These are phyloP conservation scores for Tephrocybe sp. DNA, from an alignment of 768 basidiomycete genomes.

Conservation along the genomic window DNA sequence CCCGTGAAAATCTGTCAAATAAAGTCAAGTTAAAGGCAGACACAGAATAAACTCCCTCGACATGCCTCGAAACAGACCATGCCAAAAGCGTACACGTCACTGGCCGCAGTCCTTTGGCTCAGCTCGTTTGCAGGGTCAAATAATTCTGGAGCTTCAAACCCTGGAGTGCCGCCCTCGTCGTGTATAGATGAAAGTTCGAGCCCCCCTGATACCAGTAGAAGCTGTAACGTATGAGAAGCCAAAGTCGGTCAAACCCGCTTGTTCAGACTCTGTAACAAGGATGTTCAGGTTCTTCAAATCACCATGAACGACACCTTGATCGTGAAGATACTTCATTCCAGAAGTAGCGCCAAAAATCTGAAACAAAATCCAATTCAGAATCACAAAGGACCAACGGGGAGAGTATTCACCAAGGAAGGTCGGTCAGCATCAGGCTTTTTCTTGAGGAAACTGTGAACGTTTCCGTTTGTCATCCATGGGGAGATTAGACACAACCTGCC, in stretches of 20 bases:
- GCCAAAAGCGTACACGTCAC: slow-evolving; percentile 19
- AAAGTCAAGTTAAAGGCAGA: neutral
- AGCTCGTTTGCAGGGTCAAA: slow-evolving; percentile 21
- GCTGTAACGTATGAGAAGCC: slow-evolving; percentile 33
- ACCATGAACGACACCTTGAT: slow-evolving; percentile 38
- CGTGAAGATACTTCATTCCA: slow-evolving; percentile 34
- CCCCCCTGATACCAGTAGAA: slow-evolving; percentile 11
- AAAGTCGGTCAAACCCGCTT: slow-evolving; percentile 49
- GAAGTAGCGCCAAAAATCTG: slow-evolving; percentile 28
- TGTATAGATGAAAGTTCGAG: slow-evolving; percentile 12
- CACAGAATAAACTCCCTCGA: neutral
- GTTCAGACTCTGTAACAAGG: slow-evolving; percentile 12
- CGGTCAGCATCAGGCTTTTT: slow-evolving; percentile 10
- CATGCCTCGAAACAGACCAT: slow-evolving; percentile 18
- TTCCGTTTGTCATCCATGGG: slow-evolving; percentile 36
- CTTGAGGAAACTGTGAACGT: slow-evolving; percentile 22
- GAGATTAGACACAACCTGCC: slow-evolving; percentile 30
- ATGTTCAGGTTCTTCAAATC: slow-evolving; percentile 39
- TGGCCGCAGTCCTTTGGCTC: slow-evolving; percentile 7
- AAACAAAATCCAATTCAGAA: neutral
- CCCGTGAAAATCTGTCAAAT: slow-evolving; percentile 24
- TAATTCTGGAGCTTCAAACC: slow-evolving; percentile 38
- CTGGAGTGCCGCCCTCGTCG: slow-evolving; percentile 26
- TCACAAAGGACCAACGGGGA: slow-evolving; percentile 9
- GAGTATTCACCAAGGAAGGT: neutral